These are phyloP conservation scores for Alternaria incomplexa DNA, from an alignment of 2,329 filamentous ascomycete species.

Conservation along the genomic window DNA sequence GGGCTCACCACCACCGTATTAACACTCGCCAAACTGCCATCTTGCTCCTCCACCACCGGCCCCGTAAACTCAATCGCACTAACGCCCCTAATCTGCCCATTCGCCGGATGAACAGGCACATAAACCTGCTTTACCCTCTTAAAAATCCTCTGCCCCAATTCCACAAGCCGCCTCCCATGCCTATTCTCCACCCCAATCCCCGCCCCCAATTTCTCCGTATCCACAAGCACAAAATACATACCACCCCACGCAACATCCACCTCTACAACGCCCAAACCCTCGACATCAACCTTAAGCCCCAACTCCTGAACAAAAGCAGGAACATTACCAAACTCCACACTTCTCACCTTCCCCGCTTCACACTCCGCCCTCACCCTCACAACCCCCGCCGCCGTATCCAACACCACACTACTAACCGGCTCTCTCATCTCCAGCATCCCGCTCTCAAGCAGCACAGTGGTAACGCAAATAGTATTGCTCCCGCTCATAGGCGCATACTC, in stretches of 20 bases:
- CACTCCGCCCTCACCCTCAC: conserved; percentile 52
- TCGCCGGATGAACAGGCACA: conserved; percentile 54
- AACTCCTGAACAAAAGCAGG: conserved; percentile 52
- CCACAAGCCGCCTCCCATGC: conserved; percentile 47
- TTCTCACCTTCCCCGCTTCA: conserved; percentile 52
- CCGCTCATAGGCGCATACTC: conserved; percentile 57
- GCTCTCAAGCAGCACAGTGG: conserved; percentile 56
- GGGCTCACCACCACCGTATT: conserved; percentile 56
- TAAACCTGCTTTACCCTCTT: conserved; percentile 44
- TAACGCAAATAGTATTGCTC: conserved; percentile 53
- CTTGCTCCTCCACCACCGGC: conserved; percentile 22
- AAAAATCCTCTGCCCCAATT: conserved; percentile 54
- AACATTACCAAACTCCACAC: conserved; percentile 55
- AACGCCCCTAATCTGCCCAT: conserved; percentile 51
- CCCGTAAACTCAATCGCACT: conserved; percentile 50
- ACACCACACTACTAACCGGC: conserved; percentile 49
- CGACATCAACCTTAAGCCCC: conserved; percentile 43
- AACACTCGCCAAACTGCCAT: conserved; percentile 34
- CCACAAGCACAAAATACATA: conserved; percentile 55
- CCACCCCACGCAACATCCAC: conserved; percentile 56
- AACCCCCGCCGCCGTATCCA: conserved; percentile 56
- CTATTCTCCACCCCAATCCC: conserved; percentile 45
- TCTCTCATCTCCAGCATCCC: conserved; percentile 57
- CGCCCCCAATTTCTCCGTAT: conserved; percentile 48
- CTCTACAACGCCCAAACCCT: neutral